Percentiles rank a stretch among this genome's conserved stretches.
phyloP scores from a whole-genome alignment of 371 early-diverging fungal genomes.

The Batkoa obscura region DNA sequence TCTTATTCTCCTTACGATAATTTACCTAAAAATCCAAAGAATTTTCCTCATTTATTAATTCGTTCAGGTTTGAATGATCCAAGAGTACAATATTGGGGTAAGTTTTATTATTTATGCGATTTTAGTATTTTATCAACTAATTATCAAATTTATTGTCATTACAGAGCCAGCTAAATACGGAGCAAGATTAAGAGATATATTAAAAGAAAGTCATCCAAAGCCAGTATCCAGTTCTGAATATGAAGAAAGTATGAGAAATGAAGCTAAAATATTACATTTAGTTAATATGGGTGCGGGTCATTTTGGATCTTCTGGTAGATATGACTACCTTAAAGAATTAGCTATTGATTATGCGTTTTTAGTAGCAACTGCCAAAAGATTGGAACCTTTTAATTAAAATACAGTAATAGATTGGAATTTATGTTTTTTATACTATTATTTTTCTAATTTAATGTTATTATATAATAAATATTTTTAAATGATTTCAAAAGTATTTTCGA shows the following conservation, averaged over 20 bases:
- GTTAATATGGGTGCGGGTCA: constrained; percentile 7
- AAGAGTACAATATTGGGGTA: constrained; percentile 24
- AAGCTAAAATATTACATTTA: background rate
- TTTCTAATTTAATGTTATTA: too few species aligned
- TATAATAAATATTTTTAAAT: too few species aligned
- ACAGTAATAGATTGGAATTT: too few species aligned
- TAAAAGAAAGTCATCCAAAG: background rate
- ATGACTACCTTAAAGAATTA: constrained; percentile 5
- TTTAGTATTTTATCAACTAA: background rate
- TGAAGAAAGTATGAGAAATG: background rate
- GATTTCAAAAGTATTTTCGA: too few species aligned
- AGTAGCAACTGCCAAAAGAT: background rate
- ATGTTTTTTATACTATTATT: too few species aligned
- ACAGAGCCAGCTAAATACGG: constrained; percentile 38
- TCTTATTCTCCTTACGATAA: constrained; percentile 23
- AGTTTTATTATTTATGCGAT: background rate
- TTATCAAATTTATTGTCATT: constrained; percentile 9
- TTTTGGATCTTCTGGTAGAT: constrained; percentile 6
- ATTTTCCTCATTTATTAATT: constrained; percentile 31
- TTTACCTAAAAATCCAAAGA: constrained; percentile 7
- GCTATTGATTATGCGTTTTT: constrained; percentile 6
- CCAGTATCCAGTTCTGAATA: background rate
- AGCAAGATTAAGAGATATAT: constrained; percentile 20
- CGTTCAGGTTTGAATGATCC: constrained; percentile 42
- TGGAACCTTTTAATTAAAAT: background rate